Conservation (phyloP, 495 filamentous ascomycete genomes). For the Extremus antarcticus region DNA sequence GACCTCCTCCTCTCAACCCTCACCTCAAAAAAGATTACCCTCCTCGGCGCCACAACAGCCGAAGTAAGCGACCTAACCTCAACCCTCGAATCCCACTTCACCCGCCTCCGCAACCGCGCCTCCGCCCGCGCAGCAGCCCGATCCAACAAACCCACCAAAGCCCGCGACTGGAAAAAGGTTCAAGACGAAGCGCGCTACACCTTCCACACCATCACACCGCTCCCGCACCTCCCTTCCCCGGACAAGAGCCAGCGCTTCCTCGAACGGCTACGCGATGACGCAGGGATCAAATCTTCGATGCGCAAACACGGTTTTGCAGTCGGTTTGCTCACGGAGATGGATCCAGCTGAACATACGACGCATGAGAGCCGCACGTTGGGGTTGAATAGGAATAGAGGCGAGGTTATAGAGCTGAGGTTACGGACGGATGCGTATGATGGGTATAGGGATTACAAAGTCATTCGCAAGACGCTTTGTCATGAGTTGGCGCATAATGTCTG, state of each 20-base stretch:
- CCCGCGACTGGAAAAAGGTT: slow-evolving; percentile 35
- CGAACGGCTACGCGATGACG: slow-evolving; percentile 64
- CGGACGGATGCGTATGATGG: slow-evolving; percentile 91
- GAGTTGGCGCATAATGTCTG: slow-evolving; percentile 90
- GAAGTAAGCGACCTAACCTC: slow-evolving; percentile 42
- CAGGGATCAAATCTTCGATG: slow-evolving; percentile 79
- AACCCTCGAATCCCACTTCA: slow-evolving; percentile 32
- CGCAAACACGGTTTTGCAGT: slow-evolving; percentile 72
- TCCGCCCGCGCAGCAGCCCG: slow-evolving; percentile 30
- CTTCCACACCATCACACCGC: slow-evolving; percentile 66
- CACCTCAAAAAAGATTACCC: slow-evolving; percentile 45
- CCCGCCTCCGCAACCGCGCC: slow-evolving; percentile 32
- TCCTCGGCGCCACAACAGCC: slow-evolving; percentile 49
- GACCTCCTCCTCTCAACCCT: slow-evolving; percentile 43
- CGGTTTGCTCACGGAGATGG: slow-evolving; percentile 88
- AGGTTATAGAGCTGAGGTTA: slow-evolving; percentile 83
- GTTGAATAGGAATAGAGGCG: slow-evolving; percentile 75
- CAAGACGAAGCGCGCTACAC: slow-evolving; percentile 58
- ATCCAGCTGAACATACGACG: slow-evolving; percentile 72
- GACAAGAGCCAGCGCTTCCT: slow-evolving; percentile 59
- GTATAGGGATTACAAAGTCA: slow-evolving; percentile 80
- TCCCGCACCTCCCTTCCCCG: slow-evolving; percentile 68
- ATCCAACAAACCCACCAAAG: slow-evolving; percentile 25
- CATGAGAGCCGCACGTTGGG: slow-evolving; percentile 73
- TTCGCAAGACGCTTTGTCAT: slow-evolving; percentile 86